Evolutionary conservation across 1,284 basidiomycete genomes (phyloP), one percentile per base, ranked within the genome.

Genomic region (Wolfiporia cocos): DNA sequence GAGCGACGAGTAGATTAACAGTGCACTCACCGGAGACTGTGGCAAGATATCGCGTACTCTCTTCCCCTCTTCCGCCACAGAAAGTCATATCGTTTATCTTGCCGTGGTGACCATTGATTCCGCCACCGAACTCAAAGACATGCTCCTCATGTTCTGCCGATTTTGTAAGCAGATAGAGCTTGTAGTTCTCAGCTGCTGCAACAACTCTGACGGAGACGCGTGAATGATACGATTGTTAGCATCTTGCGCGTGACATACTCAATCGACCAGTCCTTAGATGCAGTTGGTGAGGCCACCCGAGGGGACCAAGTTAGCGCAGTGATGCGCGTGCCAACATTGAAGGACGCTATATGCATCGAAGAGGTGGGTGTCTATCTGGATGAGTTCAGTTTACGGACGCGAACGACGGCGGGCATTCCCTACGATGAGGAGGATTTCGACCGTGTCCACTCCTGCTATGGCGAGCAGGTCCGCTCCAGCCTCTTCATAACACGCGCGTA

Each of bases 261-360:
- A 32, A 88, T 66, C 38, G 70, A 57, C 86, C 86, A 89, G 32
- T 73, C 66, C 44, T 84, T 77, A 37, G 71, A 71, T 14, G 64
- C 63, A 4, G 76, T 71, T 2, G 86, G 82, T 3, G 86, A 87
- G 9, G 77, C 65, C 11, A 81, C 69, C 22, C 69, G 67, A 30
- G 83, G 69, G 3, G 86, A 89, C 81, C 85, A 90, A 4, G 86
- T 82, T n/a, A 90, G 58, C 3, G 86, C 76, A 5, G 83, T 86
- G 33, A 84, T 70, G 38, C 76, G 71, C 4, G 73, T 67, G n/a
- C 86, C 86, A 26, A 88, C 63, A 57, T 84, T 74, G 54, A 89
- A 89, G 20, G 76, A 78, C 33, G 86, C 85, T 50, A 90, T 53
- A 24, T 64, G 62, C 43, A 65, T 65, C 52, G 62, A 72, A 12